Percentiles rank a stretch among this genome's conserved stretches.
These are phyloP conservation scores for Eragrostis tef DNA, from an alignment of 202 grass and related monocot species.

Conservation along the genomic window DNA sequence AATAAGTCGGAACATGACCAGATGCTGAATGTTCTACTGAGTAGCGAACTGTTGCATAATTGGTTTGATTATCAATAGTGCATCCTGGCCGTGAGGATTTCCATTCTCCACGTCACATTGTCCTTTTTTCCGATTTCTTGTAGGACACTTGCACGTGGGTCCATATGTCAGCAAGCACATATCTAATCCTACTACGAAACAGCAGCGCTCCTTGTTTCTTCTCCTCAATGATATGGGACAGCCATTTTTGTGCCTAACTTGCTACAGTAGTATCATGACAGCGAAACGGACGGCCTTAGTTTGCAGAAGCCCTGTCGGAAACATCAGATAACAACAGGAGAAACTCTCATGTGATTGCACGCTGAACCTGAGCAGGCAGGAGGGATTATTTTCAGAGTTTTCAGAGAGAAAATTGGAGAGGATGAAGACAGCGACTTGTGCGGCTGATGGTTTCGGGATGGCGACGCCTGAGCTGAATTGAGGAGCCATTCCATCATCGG, in stretches of 20 bases:
- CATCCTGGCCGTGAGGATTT: neutral
- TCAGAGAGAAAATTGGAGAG: neutral
- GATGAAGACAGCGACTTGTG: constrained; percentile 27
- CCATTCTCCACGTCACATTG: constrained; percentile 38
- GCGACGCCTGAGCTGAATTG: neutral
- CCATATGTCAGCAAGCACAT: neutral
- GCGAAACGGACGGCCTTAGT: neutral
- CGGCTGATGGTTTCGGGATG: neutral
- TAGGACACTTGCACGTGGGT: constrained; percentile 1
- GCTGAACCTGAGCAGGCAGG: neutral
- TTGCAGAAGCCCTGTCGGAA: neutral
- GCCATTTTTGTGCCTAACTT: neutral
- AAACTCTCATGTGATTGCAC: neutral
- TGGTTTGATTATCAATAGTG: constrained; percentile 5
- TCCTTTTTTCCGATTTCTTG: neutral
- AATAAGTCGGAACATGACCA: constrained; percentile 5
- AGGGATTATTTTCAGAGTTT: neutral
- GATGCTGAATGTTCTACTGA: constrained; percentile 19
- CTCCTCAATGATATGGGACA: neutral
- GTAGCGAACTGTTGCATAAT: constrained; percentile 3
- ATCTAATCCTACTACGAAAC: neutral
- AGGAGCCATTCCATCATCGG: neutral
- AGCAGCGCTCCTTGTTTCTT: neutral
- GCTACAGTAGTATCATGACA: neutral
- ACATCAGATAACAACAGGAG: neutral